Evolutionary conservation across 2,329 filamentous ascomycete species (phyloP).

Genomic region (Ambrosiella xylebori): DNA sequence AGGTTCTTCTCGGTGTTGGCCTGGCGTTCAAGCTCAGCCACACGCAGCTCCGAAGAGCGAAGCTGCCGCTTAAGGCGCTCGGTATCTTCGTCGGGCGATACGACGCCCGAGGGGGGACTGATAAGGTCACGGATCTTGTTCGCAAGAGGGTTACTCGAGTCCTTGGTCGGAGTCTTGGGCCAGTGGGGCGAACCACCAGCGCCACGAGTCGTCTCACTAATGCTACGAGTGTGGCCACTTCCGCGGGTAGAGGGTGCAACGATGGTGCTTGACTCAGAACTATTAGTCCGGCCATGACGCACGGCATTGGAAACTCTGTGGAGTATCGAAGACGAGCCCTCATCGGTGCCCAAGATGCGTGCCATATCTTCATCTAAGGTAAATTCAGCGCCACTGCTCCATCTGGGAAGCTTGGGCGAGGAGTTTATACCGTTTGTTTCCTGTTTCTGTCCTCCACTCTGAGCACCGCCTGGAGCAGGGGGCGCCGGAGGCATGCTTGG

Average conservation of each 20-base stretch:
- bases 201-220: constrained; percentile 46
- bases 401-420: constrained; percentile 53
- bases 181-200: constrained; percentile 48
- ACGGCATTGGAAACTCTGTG: constrained; percentile 86
- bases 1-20: constrained; percentile 48
- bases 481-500: constrained; percentile 8
- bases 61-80: constrained; percentile 57
- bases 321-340: constrained; percentile 61
- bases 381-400: constrained; percentile 70
- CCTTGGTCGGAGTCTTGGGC: constrained; percentile 49
- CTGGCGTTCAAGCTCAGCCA: constrained; percentile 72
- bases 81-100: constrained; percentile 41
- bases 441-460: constrained; percentile 10
- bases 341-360: constrained; percentile 65
- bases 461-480: constrained; percentile 12
- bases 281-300: constrained; percentile 78
- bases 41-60: constrained; percentile 63
- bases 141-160: constrained; percentile 26
- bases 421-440: constrained; percentile 15
- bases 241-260: not conserved
- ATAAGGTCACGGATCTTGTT: constrained; percentile 39
- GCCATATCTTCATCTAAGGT: constrained; percentile 94
- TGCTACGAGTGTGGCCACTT: constrained; percentile 39
- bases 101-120: constrained; percentile 50
- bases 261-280: constrained; percentile 36